Base-by-base conservation (phyloP, 192 early-diverging fungal species). In the Backusella sp. region DNA sequence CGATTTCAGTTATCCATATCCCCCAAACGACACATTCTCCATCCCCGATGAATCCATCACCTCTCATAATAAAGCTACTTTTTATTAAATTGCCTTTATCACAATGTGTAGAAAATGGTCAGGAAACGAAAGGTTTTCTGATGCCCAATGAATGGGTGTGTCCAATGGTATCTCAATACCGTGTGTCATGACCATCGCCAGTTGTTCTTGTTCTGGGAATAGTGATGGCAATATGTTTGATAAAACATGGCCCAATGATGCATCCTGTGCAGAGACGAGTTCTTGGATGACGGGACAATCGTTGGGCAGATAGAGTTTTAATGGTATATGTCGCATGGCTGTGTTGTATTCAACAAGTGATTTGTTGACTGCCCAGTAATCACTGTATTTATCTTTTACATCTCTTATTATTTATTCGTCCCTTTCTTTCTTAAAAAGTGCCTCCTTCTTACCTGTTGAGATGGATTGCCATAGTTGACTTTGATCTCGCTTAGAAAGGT, bases 51-150 rank as follows among this genome's bases (percentile, higher is more conserved):
- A 49, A 49, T 49, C 46, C 15, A 49, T 49, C 19, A 6, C 19
- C n/a, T 49, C 46, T 7, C 19, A 49, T 7, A 49, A 49, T 49
- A 49, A 49, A 49, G 4, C 42, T 3, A 3, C 14, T 44, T 44
- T n/a, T 49, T 28, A 59, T 62, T 62, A 62, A 14, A 62, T 62
- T 23, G 11, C 9, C 26, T 62, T 73, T 9, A 90, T 78, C 15
- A 94, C 93, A 74, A 96, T 79, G 79, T 96, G 95, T 73, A 96
- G 79, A 80, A 96, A 96, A 79, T 91, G 92, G 82, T 96, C 95
- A 6, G 91, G 87, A 80, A 93, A 94, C 26, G 89, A 89, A 44
- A 93, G 81, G 78, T 94, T 92, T 35, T 89, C 86, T 41, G 90
- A 89, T 23, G 94, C 88, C 94, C 93, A 95, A 41, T 87, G 68